These are phyloP conservation scores for Panicum virgatum DNA, from an alignment of 202 grass and related monocot species.

Conservation along the genomic window DNA sequence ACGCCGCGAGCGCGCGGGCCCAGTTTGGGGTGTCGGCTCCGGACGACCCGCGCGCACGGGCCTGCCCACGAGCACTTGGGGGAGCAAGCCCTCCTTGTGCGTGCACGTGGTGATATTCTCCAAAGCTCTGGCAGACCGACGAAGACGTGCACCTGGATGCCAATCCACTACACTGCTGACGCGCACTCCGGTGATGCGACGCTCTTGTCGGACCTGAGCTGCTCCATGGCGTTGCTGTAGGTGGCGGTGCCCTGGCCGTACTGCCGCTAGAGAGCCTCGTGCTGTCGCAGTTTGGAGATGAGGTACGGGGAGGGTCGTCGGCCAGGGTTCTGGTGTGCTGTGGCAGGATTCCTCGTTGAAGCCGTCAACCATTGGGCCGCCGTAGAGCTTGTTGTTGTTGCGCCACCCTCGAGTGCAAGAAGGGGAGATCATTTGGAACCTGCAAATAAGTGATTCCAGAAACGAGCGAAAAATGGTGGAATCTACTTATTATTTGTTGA, in stretches of 20 bases:
- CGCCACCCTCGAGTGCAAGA: neutral
- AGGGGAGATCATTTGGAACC: neutral
- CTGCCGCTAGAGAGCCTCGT: conserved; percentile 36
- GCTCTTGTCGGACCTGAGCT: conserved; percentile 21
- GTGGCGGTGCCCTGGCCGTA: conserved; percentile 45
- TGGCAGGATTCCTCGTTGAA: conserved; percentile 40
- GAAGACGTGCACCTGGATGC: too few relatives aligned
- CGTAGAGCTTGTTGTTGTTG: conserved; percentile 36
- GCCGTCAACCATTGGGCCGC: conserved; percentile 35
- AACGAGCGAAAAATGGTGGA: too few relatives aligned
- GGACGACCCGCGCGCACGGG: too few relatives aligned
- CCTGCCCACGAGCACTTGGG: too few relatives aligned
- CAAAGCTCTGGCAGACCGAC: too few relatives aligned
- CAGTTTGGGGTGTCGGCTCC: too few relatives aligned
- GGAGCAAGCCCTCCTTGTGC: too few relatives aligned
- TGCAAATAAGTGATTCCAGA: neutral
- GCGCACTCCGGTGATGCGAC: conserved; percentile 35
- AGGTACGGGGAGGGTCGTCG: conserved; percentile 30
- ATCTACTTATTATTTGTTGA: too few relatives aligned
- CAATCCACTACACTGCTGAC: too few relatives aligned
- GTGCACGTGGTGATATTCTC: too few relatives aligned
- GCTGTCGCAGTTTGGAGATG: conserved; percentile 39
- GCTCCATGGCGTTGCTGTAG: conserved; percentile 25
- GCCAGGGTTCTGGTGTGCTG: conserved; percentile 40
- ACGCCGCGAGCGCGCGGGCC: too few relatives aligned